These are phyloP conservation scores for Leccinum subtestaceum DNA, from an alignment of 768 basidiomycete species.

Conservation along the genomic window DNA sequence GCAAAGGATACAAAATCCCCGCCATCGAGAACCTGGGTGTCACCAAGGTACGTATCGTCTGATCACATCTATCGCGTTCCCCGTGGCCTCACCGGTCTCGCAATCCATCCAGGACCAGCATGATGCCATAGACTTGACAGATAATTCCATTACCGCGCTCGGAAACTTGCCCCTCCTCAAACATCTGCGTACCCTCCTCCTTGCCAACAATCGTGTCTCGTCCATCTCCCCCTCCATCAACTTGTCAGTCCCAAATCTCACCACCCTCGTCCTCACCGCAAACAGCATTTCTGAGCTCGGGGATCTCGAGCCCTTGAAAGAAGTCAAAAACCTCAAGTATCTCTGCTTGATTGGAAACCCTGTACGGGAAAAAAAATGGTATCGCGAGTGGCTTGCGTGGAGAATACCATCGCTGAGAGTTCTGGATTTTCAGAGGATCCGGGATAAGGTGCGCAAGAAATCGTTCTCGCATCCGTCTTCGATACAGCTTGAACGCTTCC, in stretches of 20 bases:
- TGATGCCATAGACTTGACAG: conserved; percentile 91
- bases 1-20: conserved; percentile 86
- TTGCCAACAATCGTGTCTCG: conserved; percentile 88
- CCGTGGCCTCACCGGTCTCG: conserved; percentile 16
- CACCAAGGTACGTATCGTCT: conserved; percentile 59
- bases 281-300: conserved; percentile 79
- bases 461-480: conserved; percentile 17
- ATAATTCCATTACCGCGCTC: conserved; percentile 79
- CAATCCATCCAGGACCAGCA: conserved; percentile 69
- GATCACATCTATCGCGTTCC: conserved; percentile 13
- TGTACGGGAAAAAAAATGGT: conserved; percentile 89
- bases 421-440: conserved; percentile 92
- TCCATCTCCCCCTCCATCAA: conserved; percentile 79
- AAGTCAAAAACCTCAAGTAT: conserved; percentile 70
- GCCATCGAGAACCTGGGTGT: conserved; percentile 96
- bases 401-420: conserved; percentile 84
- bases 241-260: conserved; percentile 81
- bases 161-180: conserved; percentile 86
- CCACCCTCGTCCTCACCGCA: conserved; percentile 79
- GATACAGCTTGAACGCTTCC: conserved; percentile 29
- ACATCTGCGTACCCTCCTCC: conserved; percentile 77
- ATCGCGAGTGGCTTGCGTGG: conserved; percentile 94
- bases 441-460: conserved; percentile 80
- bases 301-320: conserved; percentile 80
- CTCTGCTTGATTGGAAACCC: conserved; percentile 80